Evolutionary conservation across 192 early-diverging fungal genomes (phyloP).

Genomic region (Podila minutissima): DNA sequence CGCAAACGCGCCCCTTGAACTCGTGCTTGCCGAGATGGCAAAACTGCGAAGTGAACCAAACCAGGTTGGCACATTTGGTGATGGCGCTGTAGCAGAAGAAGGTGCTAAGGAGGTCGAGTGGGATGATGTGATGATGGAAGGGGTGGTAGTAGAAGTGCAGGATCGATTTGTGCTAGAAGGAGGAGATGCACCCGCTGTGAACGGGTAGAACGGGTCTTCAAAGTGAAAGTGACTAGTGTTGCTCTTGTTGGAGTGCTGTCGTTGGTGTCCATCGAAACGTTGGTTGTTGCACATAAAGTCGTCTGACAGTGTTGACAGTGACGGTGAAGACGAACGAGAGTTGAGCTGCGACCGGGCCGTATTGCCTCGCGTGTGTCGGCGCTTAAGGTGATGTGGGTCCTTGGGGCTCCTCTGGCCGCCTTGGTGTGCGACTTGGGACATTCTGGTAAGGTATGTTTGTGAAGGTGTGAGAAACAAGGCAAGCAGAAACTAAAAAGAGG

Average conservation of each 20-base stretch:
- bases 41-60: conserved; percentile 43
- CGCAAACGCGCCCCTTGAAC: conserved; percentile 33
- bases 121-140: not conserved
- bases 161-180: too few species aligned
- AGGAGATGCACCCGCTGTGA: not conserved
- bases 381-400: conserved; percentile 28
- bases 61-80: conserved; percentile 22
- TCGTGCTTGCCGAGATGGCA: conserved; percentile 29
- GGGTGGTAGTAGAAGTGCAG: not conserved
- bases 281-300: not conserved
- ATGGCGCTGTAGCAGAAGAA: not conserved
- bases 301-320: not conserved
- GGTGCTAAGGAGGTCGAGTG: not conserved
- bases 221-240: not conserved
- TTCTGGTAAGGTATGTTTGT: not conserved
- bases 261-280: not conserved
- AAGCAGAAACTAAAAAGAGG: not conserved
- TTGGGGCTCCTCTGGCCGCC: conserved; percentile 20
- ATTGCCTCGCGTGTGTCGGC: conserved; percentile 31
- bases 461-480: not conserved
- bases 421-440: not conserved
- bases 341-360: conserved; percentile 8
- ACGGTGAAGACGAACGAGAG: conserved; percentile 10
- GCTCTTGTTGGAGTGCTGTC: not conserved
- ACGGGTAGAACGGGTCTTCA: not conserved